Base-by-base conservation (phyloP, 192 early-diverging fungal species). In the Chytriomyces confervae region DNA sequence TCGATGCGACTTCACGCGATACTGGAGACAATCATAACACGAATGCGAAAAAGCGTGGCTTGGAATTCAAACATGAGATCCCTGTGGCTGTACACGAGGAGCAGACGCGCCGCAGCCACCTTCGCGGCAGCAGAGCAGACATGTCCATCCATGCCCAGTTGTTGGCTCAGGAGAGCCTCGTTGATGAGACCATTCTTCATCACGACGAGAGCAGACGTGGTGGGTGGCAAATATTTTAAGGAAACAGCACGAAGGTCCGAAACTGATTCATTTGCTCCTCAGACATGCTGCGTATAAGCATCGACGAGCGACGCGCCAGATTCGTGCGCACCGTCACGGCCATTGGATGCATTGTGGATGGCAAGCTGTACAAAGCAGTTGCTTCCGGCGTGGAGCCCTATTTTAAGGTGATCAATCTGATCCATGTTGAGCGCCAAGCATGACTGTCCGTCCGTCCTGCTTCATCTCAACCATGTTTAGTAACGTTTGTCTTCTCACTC, bases 301-400 rank as follows among this genome's bases (percentile, higher is more conserved):
- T 62, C 13, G 10, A 24, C 0, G 72, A 27, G 18, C 72, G 72
- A 7, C 53, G 72, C 7, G 61, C n/a, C 43, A 53, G 72, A 7
- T 73, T 73, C 61, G 61, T 62, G 53, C 72, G 72, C n/a, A 73
- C 72, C 1, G 72, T 73, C 72, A 61, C 43, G 18, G 72, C 72
- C 7, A 61, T 73, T 44, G 46, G 60, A 8, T 18, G n/a, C 18
- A 73, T 73, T 73, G 72, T 73, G 18, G 72, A 73, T 46, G 44
- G 44, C 2, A 18, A 45, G 47, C 29, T 73, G 60, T 73, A 45
- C 61, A n/a, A 61, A 11, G 13, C 50, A 23, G n/a, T 13, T n/a
- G 72, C 72, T 8, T 45, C 11, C 5, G 9, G 36, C 29, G 24
- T 73, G 7, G 72, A 73, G 43, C 20, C 20, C 44, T 73, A 73